These are phyloP conservation scores for Aspergillus tamarii DNA, from an alignment of 2,329 filamentous ascomycete species.

Conservation along the genomic window DNA sequence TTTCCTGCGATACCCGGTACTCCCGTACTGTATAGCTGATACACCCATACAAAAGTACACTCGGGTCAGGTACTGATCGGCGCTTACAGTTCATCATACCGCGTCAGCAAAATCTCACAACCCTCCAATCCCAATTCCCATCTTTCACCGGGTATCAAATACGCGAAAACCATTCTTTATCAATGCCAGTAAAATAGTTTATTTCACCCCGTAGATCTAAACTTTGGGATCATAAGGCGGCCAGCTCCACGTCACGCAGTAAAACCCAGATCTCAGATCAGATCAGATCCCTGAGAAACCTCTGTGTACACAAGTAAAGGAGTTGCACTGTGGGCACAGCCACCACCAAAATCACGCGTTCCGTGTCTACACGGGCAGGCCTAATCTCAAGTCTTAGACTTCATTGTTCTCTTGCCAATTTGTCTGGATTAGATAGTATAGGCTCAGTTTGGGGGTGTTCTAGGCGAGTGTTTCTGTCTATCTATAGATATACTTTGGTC, in stretches of 20 bases:
- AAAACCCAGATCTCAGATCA: background rate
- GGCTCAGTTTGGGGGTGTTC: background rate
- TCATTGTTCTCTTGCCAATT: background rate
- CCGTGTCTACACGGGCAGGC: background rate
- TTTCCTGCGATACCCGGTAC: background rate
- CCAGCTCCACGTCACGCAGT: background rate
- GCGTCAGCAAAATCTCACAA: conserved; percentile 5
- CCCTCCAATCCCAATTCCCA: background rate
- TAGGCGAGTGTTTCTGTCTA: background rate
- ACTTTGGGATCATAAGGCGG: background rate
- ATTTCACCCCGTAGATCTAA: background rate
- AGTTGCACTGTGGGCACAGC: background rate
- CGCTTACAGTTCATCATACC: conserved; percentile 5
- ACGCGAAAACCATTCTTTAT: background rate
- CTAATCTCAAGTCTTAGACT: background rate
- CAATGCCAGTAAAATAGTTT: background rate
- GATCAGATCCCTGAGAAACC: background rate
- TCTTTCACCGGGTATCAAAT: conserved; percentile 1
- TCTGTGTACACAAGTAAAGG: background rate
- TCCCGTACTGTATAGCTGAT: background rate
- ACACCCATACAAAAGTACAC: background rate
- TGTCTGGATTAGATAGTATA: background rate
- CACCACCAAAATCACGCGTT: conserved; percentile 6
- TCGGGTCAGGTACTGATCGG: conserved; percentile 4
- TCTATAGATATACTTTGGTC: background rate